Evolutionary conservation across 331 rosid species (phyloP).

Genomic region (Acacia pycnantha): DNA sequence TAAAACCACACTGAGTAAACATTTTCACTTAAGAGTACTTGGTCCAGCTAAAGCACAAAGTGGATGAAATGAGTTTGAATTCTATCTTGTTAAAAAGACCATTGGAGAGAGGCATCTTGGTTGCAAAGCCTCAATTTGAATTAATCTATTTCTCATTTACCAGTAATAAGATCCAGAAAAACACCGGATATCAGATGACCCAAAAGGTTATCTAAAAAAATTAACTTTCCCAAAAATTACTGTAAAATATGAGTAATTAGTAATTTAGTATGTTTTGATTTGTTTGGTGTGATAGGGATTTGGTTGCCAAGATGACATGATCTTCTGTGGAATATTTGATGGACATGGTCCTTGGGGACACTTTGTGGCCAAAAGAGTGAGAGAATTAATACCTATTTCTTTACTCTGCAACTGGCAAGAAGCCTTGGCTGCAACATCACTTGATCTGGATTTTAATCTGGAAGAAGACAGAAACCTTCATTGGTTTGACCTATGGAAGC

Average conservation of each 20-base stretch:
- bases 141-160: too few relatives aligned
- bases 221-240: background rate
- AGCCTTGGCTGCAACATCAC: conserved; percentile 49
- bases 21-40: too few relatives aligned
- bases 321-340: conserved; percentile 80
- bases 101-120: too few relatives aligned
- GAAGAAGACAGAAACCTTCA: conserved; percentile 46
- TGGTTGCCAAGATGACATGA: conserved; percentile 75
- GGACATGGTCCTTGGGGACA: conserved; percentile 96
- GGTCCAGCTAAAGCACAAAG: too few relatives aligned
- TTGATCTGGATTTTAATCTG: conserved; percentile 39
- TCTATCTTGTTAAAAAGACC: too few relatives aligned
- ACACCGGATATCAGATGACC: too few relatives aligned
- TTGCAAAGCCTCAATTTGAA: too few relatives aligned
- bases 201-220: too few relatives aligned
- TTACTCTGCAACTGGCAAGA: conserved; percentile 69
- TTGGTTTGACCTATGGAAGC: conserved; percentile 60
- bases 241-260: background rate
- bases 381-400: conserved; percentile 52
- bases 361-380: conserved; percentile 63
- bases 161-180: too few relatives aligned
- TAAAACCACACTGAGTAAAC: background rate
- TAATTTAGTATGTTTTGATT: background rate
- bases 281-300: conserved; percentile 55
- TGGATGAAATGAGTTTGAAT: too few relatives aligned